phyloP scores from a whole-genome alignment of 352 stramenopile species.

The Blastocystis sp. region DNA sequence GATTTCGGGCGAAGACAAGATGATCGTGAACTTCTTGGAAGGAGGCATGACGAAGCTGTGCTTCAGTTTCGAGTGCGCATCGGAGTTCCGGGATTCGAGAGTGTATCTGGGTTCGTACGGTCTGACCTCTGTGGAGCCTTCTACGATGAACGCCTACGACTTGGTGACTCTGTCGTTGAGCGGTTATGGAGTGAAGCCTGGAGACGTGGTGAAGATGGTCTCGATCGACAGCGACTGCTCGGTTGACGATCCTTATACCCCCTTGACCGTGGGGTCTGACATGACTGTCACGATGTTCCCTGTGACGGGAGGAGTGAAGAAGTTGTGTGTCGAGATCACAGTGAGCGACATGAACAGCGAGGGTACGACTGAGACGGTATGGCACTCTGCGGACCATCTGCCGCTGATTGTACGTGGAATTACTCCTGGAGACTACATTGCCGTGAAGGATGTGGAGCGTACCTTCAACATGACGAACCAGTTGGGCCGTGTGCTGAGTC shows the following conservation, averaged over 20 bases:
- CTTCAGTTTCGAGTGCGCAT: slow-evolving; percentile 45
- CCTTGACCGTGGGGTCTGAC: background rate
- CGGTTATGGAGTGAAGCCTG: background rate
- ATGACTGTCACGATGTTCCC: slow-evolving; percentile 43
- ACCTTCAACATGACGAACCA: slow-evolving; percentile 12
- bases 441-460: slow-evolving; percentile 49
- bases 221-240: background rate
- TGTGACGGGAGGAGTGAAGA: slow-evolving; percentile 22
- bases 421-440: slow-evolving; percentile 27
- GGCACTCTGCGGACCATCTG: slow-evolving; percentile 27
- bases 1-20: background rate
- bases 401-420: slow-evolving; percentile 8
- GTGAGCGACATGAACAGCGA: background rate
- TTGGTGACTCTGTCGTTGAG: background rate
- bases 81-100: background rate
- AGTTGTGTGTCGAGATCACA: slow-evolving; percentile 41
- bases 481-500: background rate
- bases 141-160: slow-evolving; percentile 1
- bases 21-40: background rate
- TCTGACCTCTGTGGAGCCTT: background rate
- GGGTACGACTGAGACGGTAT: background rate
- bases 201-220: slow-evolving; percentile 50
- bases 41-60: background rate
- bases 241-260: background rate
- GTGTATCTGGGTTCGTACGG: background rate